These are phyloP conservation scores for Berberis vulgaris DNA, from an alignment of 164 flowering plant genomes.

Conservation along the genomic window DNA sequence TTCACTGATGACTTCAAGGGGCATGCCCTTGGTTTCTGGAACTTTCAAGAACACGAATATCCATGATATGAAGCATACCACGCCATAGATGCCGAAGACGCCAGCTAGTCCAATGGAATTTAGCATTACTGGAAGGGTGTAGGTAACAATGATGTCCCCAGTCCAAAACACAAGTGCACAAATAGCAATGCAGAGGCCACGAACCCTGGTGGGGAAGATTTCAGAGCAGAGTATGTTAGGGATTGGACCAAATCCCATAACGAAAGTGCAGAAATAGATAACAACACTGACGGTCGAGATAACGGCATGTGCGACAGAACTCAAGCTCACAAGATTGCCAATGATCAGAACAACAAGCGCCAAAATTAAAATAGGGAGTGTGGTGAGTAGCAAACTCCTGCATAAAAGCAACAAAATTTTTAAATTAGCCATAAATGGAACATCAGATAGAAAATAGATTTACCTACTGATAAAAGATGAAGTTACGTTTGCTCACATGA, in stretches of 20 bases:
- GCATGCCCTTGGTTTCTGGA: constrained; percentile 98
- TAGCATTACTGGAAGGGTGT: constrained; percentile 79
- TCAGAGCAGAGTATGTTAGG: constrained; percentile 94
- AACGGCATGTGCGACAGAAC: constrained; percentile 43
- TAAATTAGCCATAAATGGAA: neutral
- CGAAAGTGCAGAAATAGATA: constrained; percentile 77
- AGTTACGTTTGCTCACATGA: neutral
- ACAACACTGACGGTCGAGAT: constrained; percentile 71
- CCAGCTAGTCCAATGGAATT: constrained; percentile 73
- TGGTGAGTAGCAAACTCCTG: constrained; percentile 69
- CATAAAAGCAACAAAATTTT: constrained; percentile 4
- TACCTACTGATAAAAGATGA: neutral
- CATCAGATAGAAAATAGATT: neutral
- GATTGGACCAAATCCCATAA: constrained; percentile 85
- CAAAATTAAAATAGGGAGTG: constrained; percentile 60
- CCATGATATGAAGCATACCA: constrained; percentile 62
- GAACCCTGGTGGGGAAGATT: constrained; percentile 89
- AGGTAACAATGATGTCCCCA: constrained; percentile 82
- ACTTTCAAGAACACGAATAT: constrained; percentile 81
- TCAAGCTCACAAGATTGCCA: constrained; percentile 35
- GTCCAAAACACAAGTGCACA: constrained; percentile 84
- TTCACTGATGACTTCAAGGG: constrained; percentile 84
- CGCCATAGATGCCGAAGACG: constrained; percentile 70
- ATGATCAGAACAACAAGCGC: constrained; percentile 61
- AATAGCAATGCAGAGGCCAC: constrained; percentile 91